Conservation (phyloP, 106 monocot species). For the Acorus gramineus region DNA sequence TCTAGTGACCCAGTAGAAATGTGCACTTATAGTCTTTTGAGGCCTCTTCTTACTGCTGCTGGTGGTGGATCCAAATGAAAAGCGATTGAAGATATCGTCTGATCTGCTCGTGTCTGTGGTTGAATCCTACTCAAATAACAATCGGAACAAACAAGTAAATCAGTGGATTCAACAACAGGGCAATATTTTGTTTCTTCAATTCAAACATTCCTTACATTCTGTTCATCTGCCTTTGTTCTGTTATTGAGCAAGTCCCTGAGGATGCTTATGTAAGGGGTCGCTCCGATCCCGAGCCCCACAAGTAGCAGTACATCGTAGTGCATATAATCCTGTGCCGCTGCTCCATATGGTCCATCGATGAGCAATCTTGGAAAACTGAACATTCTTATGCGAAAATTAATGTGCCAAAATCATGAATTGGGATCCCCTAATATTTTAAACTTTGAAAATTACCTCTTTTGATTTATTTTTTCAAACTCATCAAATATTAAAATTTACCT, state of each 20-base stretch:
- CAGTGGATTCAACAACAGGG: not conserved
- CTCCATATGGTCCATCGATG: constrained; percentile 84
- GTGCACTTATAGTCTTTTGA: constrained; percentile 52
- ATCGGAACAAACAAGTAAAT: too few relatives aligned
- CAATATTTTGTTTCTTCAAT: too few relatives aligned
- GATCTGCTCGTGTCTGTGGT: constrained; percentile 52
- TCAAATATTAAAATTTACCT: constrained; percentile 31
- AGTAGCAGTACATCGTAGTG: constrained; percentile 79
- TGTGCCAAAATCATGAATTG: not conserved
- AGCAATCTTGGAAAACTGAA: constrained; percentile 63
- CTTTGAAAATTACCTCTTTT: constrained; percentile 30
- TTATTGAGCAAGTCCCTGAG: constrained; percentile 72
- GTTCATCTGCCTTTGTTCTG: constrained; percentile 58
- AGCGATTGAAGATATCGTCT: constrained; percentile 46
- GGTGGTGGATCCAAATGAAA: constrained; percentile 16
- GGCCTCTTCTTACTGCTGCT: constrained; percentile 35
- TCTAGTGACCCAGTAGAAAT: constrained; percentile 93
- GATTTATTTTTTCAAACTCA: constrained; percentile 10
- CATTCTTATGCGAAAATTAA: too few relatives aligned
- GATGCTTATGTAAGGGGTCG: constrained; percentile 87
- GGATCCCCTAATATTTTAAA: too few relatives aligned
- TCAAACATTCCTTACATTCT: constrained; percentile 19
- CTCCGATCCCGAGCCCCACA: constrained; percentile 87
- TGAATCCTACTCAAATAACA: constrained; percentile 29
- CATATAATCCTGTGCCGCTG: constrained; percentile 76